Evolutionary conservation across 176 grass and related monocot genomes (phyloP), one percentile per base, ranked within the genome.

Genomic region (Bromus sterilis): DNA sequence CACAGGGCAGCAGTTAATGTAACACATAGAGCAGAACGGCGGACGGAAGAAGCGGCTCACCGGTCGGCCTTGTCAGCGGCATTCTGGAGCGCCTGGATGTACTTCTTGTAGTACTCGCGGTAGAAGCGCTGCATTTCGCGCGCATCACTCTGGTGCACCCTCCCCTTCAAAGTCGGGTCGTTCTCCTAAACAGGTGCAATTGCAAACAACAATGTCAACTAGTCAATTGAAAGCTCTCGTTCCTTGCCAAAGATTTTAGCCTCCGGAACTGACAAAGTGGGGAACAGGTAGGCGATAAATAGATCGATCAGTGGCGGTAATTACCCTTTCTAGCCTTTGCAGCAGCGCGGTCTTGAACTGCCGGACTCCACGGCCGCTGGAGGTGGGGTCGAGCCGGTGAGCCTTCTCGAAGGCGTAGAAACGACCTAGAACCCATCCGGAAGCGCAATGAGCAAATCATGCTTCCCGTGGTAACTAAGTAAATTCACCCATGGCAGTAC

Each of bases 361-460:
- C 7, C 94, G 89, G 70, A 97, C 94, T 34, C 94, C 94, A 71
- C 94, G 94, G 10, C 94, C 94, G 39, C 84, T 97, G 6, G 94
- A 97, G 8, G 81, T 93, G 0, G 94, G 91, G 75, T 97, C 94
- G 16, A 97, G 89, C 16, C 86, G 85, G 24, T 97, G 94, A 30
- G 94, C 94, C 86, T 97, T 97, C 80, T 97, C 94, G 77, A 93
- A 97, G 2, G 94, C 94, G 28, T 97, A 97, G 78, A 97, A 97
- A 43, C 94, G 94, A 12, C 94, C 94, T 93, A 25, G 6, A 26
- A n/a, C 5, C 1, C 40, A 73, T 48, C 37, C 36, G 40, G 15
- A 24, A 2, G 1, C 56, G 32, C 7, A 40, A 58, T 11, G 25
- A 77, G n/a, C 53, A 56, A 56, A 56, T 0, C 18, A 53, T 44